Conservation (phyloP, 2,329 filamentous ascomycete species). For the Rhynchosporium graminicola region DNA sequence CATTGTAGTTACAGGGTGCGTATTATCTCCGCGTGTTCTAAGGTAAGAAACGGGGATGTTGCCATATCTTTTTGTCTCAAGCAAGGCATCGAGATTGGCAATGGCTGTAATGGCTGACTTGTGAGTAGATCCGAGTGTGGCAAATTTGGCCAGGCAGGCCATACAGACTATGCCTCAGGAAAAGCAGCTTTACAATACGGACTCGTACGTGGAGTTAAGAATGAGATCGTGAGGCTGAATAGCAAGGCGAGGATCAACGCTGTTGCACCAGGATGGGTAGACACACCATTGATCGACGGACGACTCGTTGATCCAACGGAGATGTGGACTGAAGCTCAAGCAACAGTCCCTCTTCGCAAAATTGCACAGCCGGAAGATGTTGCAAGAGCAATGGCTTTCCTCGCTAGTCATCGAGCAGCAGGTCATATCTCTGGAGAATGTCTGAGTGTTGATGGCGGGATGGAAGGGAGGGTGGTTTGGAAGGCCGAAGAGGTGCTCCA, state of each 20-base stretch:
- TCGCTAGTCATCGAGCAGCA: conserved; percentile 65
- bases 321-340: conserved; percentile 51
- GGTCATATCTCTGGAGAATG: conserved; percentile 57
- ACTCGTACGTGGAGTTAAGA: conserved; percentile 53
- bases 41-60: too few species aligned
- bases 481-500: conserved; percentile 41
- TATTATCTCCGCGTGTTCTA: too few species aligned
- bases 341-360: conserved; percentile 61
- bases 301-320: conserved; percentile 51
- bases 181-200: conserved; percentile 55
- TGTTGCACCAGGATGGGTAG: conserved; percentile 79
- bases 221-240: conserved; percentile 55
- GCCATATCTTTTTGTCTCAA: too few species aligned
- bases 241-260: conserved; percentile 67
- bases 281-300: conserved; percentile 60
- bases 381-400: conserved; percentile 74
- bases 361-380: conserved; percentile 70
- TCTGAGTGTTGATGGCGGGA: conserved; percentile 52
- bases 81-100: too few species aligned
- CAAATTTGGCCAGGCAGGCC: conserved; percentile 33
- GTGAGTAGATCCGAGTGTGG: conserved; percentile 50
- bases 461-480: conserved; percentile 50
- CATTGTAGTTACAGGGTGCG: conserved; percentile 48
- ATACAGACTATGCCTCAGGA: conserved; percentile 51
- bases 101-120: too few species aligned